Evolutionary conservation across 2,329 filamentous ascomycete species (phyloP), one percentile per base, ranked within the genome.

Genomic region (Colletotrichum spinosum): DNA sequence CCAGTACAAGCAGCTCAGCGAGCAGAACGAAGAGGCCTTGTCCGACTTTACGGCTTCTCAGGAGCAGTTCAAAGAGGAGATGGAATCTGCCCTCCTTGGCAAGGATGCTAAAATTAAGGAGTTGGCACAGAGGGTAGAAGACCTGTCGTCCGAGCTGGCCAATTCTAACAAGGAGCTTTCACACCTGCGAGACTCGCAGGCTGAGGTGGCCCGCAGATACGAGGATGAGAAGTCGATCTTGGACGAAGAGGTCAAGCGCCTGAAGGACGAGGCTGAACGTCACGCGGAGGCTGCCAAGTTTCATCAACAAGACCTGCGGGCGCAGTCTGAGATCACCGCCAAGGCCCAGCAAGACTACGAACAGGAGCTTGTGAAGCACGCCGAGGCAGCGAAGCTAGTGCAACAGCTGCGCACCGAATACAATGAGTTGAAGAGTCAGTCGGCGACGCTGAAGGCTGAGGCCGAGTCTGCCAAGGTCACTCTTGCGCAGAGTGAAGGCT

Each of bases 341-440:
- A 92, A 93, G 76, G 94, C 96, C 4, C 96, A 99, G 75, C 91
- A 97, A 74, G 94, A 96, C 70, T 99, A 99, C 74, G 97, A 99
- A 77, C 90, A 90, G 68, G 96, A 99, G 76, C 85, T 99, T 10
- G 87, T 97, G 72, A 97, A 96, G 80, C 96, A 99, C 78, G 95
- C 94, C 2, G 93, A 97, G 70, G 96, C 95, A n/a, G 93, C 95
- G 11, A 94, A 94, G 78, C 87, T 88, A 41, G 84, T 97, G 12
- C 93, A 97, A 70, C 85, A 85, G 57, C 83, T 97, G 53, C 92
- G 96, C 55, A 83, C 84, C 4, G 93, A 98, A 69, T 87, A 92
- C 77, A 96, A 97, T 72, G 84, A 92, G 70, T 80, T 98, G 67
- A 94, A 93, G 79, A 91, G 92, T 1, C 88, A 97, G 65, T 84